Conservation (phyloP, 1,139 yeast species). For the Casaregolazyma suthepensis region DNA sequence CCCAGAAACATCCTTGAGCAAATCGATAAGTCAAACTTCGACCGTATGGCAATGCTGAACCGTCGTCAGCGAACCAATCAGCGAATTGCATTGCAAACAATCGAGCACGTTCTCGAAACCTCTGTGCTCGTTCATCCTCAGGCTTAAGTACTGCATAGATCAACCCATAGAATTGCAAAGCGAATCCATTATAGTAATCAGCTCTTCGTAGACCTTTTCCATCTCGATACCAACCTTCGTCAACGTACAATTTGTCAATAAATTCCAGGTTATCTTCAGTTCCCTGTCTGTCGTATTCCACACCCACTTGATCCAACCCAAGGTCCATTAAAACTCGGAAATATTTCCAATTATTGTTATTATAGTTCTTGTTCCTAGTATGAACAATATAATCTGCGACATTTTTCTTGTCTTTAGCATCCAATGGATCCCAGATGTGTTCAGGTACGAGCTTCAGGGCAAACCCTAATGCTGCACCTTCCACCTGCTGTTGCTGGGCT, state of each 20-base stretch:
- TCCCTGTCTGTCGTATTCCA: constrained; percentile 14
- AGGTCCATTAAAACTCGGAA: constrained; percentile 29
- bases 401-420: constrained; percentile 20
- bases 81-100: constrained; percentile 24
- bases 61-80: constrained; percentile 29
- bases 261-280: constrained; percentile 21
- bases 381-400: constrained; percentile 21
- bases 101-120: constrained; percentile 22
- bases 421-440: constrained; percentile 29
- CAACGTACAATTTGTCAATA: constrained; percentile 25
- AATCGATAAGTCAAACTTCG: constrained; percentile 30
- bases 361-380: constrained; percentile 22
- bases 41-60: constrained; percentile 30
- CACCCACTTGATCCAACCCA: constrained; percentile 28
- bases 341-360: constrained; percentile 29
- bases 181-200: constrained; percentile 32
- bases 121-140: constrained; percentile 19
- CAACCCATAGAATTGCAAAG: constrained; percentile 30
- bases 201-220: constrained; percentile 24
- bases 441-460: constrained; percentile 27
- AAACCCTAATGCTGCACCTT: constrained; percentile 31
- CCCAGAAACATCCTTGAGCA: constrained; percentile 31
- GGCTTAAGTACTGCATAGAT: constrained; percentile 22
- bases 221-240: constrained; percentile 33
- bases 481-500: constrained; percentile 29